Conservation (phyloP, 129 eudicot species). For the Glebionis coronaria region DNA sequence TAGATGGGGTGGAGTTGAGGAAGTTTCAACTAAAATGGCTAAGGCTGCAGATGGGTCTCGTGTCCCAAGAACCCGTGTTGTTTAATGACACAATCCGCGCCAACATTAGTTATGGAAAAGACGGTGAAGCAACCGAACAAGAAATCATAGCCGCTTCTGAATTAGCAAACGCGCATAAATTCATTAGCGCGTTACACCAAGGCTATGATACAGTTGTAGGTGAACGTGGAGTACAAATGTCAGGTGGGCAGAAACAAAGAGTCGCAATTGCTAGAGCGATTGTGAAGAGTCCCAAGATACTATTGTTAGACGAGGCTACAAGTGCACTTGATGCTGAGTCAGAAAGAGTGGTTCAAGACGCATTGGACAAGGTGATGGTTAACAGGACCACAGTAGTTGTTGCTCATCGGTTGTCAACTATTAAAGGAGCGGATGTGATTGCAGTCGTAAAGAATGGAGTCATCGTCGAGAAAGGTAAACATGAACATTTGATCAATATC, state of each 20-base stretch:
- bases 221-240: conserved; percentile 23
- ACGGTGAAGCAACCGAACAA: conserved; percentile 58
- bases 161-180: conserved; percentile 72
- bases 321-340: too few species aligned
- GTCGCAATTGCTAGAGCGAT: conserved; percentile 30
- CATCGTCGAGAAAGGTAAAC: conserved; percentile 23
- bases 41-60: conserved; percentile 78
- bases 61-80: conserved; percentile 71
- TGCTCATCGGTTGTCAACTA: conserved; percentile 24
- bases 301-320: conserved; percentile 18
- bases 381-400: conserved; percentile 25
- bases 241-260: too few species aligned
- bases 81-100: conserved; percentile 68
- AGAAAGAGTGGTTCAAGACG: too few species aligned
- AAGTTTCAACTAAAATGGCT: conserved; percentile 68
- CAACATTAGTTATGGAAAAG: conserved; percentile 77
- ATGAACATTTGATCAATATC: conserved; percentile 3
- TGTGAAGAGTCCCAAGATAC: conserved; percentile 23
- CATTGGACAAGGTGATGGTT: conserved; percentile 22
- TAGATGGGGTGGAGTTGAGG: conserved; percentile 58
- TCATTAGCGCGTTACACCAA: conserved; percentile 53
- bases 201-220: conserved; percentile 22
- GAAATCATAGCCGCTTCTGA: conserved; percentile 70
- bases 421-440: conserved; percentile 19
- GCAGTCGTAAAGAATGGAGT: conserved; percentile 21